Evolutionary conservation across 192 early-diverging fungal species (phyloP), one percentile per base, ranked within the genome.

Genomic region (Umbelopsis sp.): DNA sequence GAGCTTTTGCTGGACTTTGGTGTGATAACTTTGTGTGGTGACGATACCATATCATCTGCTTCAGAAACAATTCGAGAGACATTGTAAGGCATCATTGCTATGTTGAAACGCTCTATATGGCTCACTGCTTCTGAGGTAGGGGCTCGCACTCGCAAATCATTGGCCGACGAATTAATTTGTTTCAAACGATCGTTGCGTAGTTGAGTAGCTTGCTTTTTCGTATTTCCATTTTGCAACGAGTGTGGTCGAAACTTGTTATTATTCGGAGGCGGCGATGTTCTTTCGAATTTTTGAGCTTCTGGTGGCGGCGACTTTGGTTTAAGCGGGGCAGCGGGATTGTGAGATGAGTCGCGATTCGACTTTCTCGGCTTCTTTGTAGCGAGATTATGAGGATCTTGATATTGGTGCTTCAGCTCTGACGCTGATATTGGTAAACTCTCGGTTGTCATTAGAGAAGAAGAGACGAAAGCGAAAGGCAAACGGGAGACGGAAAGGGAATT

Each of bases 1-100:
- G 56, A 62, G 56, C 56, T 62, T 62, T 62, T 62, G 26, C 56
- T 62, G 2, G 56, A 34, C 14, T 62, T 62, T 32, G 56, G 56
- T 20, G 56, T 62, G 31, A 20, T 34, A 20, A 22, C 17, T 20
- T 32, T 62, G 16, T 20, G 56, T 32, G 20, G 16, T 4, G 31
- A 16, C 7, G 56, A 20, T 0, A 6, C 5, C 7, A n/a, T 36
- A 62, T 62, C 56, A 8, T 62, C 56, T 17, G 29, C 29, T 34
- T 62, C 56, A 34, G 56, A 62, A 20, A 62, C 56, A 14, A 62
- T 29, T 34, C 56, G 56, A 12, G 56, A 62, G 16, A 62, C 56
- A 34, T 62, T 62, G 17, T 62, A 62, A 22, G 56, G 56, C 20
- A 62, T 34, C 56, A 62, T 62, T 5, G 56, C 56, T 4, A 62